A percentile compares a stretch with the other conserved stretches of the same genome.
Evolutionary conservation across 306 rosid species (phyloP).

Genomic region (Castanopsis chinensis): DNA sequence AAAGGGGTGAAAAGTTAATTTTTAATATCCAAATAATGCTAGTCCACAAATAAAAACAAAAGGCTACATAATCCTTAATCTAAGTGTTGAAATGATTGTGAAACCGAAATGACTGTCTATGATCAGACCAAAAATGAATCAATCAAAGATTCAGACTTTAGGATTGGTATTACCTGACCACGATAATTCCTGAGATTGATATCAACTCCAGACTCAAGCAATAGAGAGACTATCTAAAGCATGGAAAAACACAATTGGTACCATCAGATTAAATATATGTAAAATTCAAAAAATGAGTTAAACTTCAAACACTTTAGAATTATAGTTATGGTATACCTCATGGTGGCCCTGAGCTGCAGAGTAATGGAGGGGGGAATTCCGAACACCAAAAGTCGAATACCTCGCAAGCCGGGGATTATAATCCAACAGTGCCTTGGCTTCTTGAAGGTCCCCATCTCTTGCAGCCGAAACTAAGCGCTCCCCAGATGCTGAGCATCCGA

Average conservation of each 20-base stretch:
- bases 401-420: slow-evolving; percentile 91
- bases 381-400: slow-evolving; percentile 92
- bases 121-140: not conserved
- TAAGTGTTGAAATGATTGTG: slow-evolving; percentile 4
- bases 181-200: slow-evolving; percentile 91
- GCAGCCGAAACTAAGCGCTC: slow-evolving; percentile 97
- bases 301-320: slow-evolving; percentile 5
- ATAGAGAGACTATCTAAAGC: slow-evolving; percentile 73
- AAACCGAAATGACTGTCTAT: slow-evolving; percentile 7
- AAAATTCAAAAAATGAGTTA: not conserved
- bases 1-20: not conserved
- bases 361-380: slow-evolving; percentile 94
- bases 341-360: slow-evolving; percentile 99
- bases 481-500: slow-evolving; percentile 99
- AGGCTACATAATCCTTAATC: not conserved
- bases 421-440: slow-evolving; percentile 90
- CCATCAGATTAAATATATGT: slow-evolving; percentile 6
- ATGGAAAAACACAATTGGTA: slow-evolving; percentile 25
- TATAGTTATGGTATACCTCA: slow-evolving; percentile 52
- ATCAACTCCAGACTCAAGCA: slow-evolving; percentile 94
- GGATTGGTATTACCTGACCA: slow-evolving; percentile 73
- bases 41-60: not conserved
- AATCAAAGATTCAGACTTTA: not conserved
- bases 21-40: slow-evolving; percentile 18
- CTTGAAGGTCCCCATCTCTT: slow-evolving; percentile 97